Evolutionary conservation across 768 basidiomycete genomes (phyloP).

Genomic region (Mycena kentingensis): DNA sequence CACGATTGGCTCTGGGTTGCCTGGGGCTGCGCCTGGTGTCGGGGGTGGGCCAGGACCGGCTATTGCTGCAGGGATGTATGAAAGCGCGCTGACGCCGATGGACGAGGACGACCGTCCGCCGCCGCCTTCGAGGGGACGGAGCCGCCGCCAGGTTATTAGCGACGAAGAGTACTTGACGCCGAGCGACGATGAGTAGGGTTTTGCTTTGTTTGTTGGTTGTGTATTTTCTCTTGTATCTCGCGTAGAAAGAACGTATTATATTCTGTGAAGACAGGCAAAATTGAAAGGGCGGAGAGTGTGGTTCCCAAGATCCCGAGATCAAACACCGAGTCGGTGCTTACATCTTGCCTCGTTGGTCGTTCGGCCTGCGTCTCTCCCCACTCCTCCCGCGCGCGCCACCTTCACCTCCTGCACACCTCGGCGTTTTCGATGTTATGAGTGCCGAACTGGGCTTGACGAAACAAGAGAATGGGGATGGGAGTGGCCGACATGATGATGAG

Average conservation of each 20-base stretch:
- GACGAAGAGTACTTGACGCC: slow-evolving; percentile 74
- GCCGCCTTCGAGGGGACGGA: slow-evolving; percentile 53
- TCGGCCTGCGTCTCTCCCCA: too few relatives aligned
- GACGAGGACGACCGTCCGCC: slow-evolving; percentile 75
- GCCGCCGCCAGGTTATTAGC: slow-evolving; percentile 75
- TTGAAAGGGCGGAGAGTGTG: too few relatives aligned
- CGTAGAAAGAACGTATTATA: too few relatives aligned
- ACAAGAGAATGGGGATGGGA: background rate
- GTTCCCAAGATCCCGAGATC: too few relatives aligned
- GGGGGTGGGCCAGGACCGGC: slow-evolving; percentile 35
- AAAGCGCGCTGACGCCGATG: slow-evolving; percentile 77
- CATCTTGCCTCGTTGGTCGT: too few relatives aligned
- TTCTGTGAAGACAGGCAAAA: too few relatives aligned
- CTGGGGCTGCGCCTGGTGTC: slow-evolving; percentile 59
- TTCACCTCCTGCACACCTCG: too few relatives aligned
- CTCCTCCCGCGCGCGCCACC: too few relatives aligned
- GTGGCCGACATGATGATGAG: background rate
- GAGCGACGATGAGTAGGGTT: slow-evolving; percentile 76
- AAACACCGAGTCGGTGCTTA: too few relatives aligned
- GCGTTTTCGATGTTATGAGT: slow-evolving; percentile 2
- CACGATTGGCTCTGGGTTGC: slow-evolving; percentile 69
- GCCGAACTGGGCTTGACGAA: background rate
- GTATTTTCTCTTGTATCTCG: background rate
- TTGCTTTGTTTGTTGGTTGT: background rate
- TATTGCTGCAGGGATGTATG: slow-evolving; percentile 51